Evolutionary conservation across 768 basidiomycete species (phyloP).

Genomic region (Lepiota venenata): DNA sequence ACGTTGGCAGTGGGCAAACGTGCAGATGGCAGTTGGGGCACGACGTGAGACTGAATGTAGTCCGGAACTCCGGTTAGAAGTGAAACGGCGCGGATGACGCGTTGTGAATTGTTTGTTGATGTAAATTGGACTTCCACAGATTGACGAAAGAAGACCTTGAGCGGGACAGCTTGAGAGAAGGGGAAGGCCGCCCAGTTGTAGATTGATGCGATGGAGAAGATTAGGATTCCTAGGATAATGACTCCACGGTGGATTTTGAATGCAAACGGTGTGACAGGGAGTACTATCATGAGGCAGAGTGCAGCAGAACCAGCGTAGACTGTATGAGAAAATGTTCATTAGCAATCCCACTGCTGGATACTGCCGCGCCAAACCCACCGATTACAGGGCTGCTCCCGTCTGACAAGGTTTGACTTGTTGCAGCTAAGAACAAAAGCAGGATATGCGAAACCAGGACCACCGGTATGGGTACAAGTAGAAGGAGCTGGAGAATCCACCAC

Average conservation of each 20-base stretch:
- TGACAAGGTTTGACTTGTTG: constrained; percentile 24
- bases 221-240: constrained; percentile 6
- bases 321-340: neutral
- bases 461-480: constrained; percentile 24
- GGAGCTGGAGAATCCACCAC: constrained; percentile 29
- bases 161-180: constrained; percentile 15
- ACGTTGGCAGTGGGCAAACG: constrained; percentile 31
- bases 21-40: constrained; percentile 52
- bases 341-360: neutral
- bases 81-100: constrained; percentile 16
- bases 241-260: constrained; percentile 21
- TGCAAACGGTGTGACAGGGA: constrained; percentile 24
- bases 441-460: constrained; percentile 26
- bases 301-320: constrained; percentile 20
- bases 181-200: constrained; percentile 15
- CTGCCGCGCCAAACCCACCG: constrained; percentile 14
- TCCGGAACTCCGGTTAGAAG: constrained; percentile 37
- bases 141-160: constrained; percentile 20
- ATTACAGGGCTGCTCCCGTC: constrained; percentile 24
- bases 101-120: constrained; percentile 16
- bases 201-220: constrained; percentile 15
- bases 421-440: constrained; percentile 21
- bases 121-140: constrained; percentile 29
- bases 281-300: constrained; percentile 16
- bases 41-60: constrained; percentile 42